These are phyloP conservation scores for Globisporangium sylvaticum DNA, from an alignment of 352 stramenopile genomes.

Conservation along the genomic window DNA sequence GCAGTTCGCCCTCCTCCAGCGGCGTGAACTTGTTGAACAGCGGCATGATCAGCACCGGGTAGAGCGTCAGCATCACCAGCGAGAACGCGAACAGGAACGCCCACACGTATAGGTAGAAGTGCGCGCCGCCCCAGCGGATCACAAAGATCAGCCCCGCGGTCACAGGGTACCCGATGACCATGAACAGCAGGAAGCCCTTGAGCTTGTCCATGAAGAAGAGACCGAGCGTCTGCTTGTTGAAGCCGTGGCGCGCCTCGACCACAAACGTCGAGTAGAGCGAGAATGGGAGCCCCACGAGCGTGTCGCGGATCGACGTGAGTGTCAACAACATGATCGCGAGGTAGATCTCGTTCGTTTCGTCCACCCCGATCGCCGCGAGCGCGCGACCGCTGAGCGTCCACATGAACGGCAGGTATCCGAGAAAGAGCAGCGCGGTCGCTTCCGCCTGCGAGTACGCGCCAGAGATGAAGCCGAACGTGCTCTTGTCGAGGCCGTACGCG, in stretches of 20 bases:
- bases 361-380: slow-evolving; percentile 50
- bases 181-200: slow-evolving; percentile 89
- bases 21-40: slow-evolving; percentile 96
- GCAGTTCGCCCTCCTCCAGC: slow-evolving; percentile 86
- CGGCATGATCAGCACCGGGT: slow-evolving; percentile 95
- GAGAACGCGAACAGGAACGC: slow-evolving; percentile 92
- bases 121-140: slow-evolving; percentile 65
- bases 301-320: slow-evolving; percentile 63
- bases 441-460: slow-evolving; percentile 85
- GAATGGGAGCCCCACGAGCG: slow-evolving; percentile 61
- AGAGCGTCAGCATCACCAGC: slow-evolving; percentile 95
- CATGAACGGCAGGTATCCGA: slow-evolving; percentile 92
- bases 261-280: slow-evolving; percentile 94
- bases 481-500: slow-evolving; percentile 95
- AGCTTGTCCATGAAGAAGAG: slow-evolving; percentile 96
- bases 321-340: slow-evolving; percentile 66
- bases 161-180: slow-evolving; percentile 71
- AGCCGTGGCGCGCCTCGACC: slow-evolving; percentile 95
- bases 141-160: slow-evolving; percentile 62
- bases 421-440: slow-evolving; percentile 80
- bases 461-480: slow-evolving; percentile 91
- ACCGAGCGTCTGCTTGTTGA: slow-evolving; percentile 95
- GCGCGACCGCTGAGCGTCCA: slow-evolving; percentile 85
- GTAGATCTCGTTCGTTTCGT: slow-evolving; percentile 81
- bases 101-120: slow-evolving; percentile 94